These are phyloP conservation scores for Blastobotrys capitulatus DNA, from an alignment of 1,139 yeast species.

Conservation along the genomic window DNA sequence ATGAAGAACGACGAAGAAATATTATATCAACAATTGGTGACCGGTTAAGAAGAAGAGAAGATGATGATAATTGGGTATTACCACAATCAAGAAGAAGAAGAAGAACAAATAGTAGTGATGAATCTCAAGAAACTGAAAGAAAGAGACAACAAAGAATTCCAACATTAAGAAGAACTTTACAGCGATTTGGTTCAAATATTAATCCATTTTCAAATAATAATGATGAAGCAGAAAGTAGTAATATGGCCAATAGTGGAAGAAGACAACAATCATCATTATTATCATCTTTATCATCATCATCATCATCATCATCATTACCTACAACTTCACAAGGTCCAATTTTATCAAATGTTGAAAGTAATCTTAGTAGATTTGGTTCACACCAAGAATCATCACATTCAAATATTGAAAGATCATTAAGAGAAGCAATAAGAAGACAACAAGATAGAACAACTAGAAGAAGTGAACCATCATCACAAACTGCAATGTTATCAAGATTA, in stretches of 20 bases:
- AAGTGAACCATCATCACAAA: slow-evolving; percentile 32
- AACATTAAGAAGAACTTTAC: slow-evolving; percentile 11
- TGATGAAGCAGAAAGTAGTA: too few species aligned
- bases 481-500: slow-evolving; percentile 40
- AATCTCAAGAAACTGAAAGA: slow-evolving; percentile 7
- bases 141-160: slow-evolving; percentile 13
- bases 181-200: slow-evolving; percentile 13
- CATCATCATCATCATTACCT: background rate
- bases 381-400: background rate
- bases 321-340: background rate
- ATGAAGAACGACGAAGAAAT: background rate
- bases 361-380: too few species aligned
- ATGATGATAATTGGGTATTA: slow-evolving; percentile 1
- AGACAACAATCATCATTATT: too few species aligned
- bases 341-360: too few species aligned
- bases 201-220: slow-evolving; percentile 5
- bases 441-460: background rate
- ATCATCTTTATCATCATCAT: too few species aligned
- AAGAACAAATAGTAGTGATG: slow-evolving; percentile 11
- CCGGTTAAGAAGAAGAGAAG: background rate
- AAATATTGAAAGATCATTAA: background rate
- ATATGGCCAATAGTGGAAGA: too few species aligned
- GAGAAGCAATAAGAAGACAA: background rate
- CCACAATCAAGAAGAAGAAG: slow-evolving; percentile 10
- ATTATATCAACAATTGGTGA: slow-evolving; percentile 5